phyloP scores from a whole-genome alignment of 1,139 yeast genomes.

The Waltiozyma sp. region DNA sequence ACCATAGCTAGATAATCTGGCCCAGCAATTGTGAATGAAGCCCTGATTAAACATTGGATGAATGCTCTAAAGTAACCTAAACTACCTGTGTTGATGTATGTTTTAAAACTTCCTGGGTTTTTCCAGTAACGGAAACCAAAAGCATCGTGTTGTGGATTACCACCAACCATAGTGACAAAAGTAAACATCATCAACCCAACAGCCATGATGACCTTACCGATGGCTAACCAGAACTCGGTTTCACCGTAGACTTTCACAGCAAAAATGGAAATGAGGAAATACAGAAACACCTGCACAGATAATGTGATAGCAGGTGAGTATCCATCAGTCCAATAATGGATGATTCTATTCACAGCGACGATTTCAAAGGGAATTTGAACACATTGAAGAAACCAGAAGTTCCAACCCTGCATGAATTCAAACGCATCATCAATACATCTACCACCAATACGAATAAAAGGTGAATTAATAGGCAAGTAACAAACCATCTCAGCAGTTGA shows the following conservation, averaged over 20 bases:
- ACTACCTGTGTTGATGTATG: constrained; percentile 41
- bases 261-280: constrained; percentile 56
- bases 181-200: constrained; percentile 56
- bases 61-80: constrained; percentile 52
- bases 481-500: constrained; percentile 58
- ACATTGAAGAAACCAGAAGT: too few relatives aligned
- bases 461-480: constrained; percentile 46
- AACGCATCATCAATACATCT: constrained; percentile 60
- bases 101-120: constrained; percentile 43
- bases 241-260: constrained; percentile 40
- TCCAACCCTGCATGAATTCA: constrained; percentile 66
- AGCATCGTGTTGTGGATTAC: constrained; percentile 57
- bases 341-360: constrained; percentile 64
- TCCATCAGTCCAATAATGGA: constrained; percentile 66
- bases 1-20: constrained; percentile 65
- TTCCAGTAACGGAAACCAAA: constrained; percentile 62
- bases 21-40: constrained; percentile 35
- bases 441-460: constrained; percentile 40
- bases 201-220: constrained; percentile 60
- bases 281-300: constrained; percentile 42
- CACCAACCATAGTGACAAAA: constrained; percentile 71
- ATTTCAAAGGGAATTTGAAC: constrained; percentile 70
- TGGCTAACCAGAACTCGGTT: constrained; percentile 51
- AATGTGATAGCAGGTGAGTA: constrained; percentile 57
- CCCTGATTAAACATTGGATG: constrained; percentile 23